Evolutionary conservation across 1,139 yeast species (phyloP), one percentile per base, ranked within the genome.

Genomic region (Nakaseomyces sp.): DNA sequence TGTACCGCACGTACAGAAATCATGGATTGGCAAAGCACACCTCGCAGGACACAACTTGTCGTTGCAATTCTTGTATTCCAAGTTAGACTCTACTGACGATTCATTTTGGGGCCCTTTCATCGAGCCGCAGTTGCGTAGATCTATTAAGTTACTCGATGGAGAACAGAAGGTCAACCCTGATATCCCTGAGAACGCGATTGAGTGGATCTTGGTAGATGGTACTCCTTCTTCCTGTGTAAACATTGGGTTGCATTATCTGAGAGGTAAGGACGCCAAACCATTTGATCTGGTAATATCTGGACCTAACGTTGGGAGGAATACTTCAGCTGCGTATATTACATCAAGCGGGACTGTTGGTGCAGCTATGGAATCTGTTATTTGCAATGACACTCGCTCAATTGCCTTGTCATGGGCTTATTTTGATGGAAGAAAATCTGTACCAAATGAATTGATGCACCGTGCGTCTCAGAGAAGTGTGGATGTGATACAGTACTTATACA

Each of bases 21-120:
- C 96, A 9, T 91, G 98, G 98, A 89, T 88, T 47, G 96, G 96
- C 32, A 91, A 91, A 63, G 97, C 98, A 10, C 96, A 89, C 66
- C 79, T 89, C 60, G 95, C 96, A 3, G 96, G 95, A 17, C 76
- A 79, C 55, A 76, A 80, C 33, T 71, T 89, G 42, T 69, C 79
- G 2, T 79, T 91, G 3, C 70, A 77, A 9, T 89, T 80, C 58
- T 70, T 84, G 17, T 83, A 80, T 56, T 57, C 65, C 9, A 48
- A 61, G 29, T 74, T 84, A 20, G 63, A 71, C 57, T 53, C 77
- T 47, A 47, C 67, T 54, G 65, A 76, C 33, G 79, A 81, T 52
- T 63, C 70, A 3, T 80, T 63, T 56, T 71, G 74, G 40, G 96
- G 96, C 0, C 96, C 96, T 0, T 85, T 74, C 55, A 66, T 73